phyloP scores from a whole-genome alignment of 495 filamentous ascomycete species.

The Penicillium alfredii region DNA sequence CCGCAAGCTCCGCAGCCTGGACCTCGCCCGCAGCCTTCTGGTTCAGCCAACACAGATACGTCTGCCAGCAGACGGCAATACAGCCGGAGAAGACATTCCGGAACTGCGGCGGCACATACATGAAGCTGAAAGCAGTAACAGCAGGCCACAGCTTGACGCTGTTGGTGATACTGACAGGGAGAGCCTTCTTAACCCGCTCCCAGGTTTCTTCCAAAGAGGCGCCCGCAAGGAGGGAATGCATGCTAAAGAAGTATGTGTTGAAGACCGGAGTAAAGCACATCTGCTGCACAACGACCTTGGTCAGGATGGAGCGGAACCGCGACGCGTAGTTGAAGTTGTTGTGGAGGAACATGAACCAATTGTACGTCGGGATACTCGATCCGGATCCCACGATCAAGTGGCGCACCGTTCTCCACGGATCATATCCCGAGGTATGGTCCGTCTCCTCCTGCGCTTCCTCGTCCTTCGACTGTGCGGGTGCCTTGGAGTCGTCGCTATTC shows the following conservation, averaged over 20 bases:
- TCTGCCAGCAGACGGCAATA: slow-evolving; percentile 86
- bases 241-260: slow-evolving; percentile 87
- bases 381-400: slow-evolving; percentile 67
- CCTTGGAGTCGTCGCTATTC: no score
- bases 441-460: slow-evolving; percentile 26
- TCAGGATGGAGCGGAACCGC: slow-evolving; percentile 59
- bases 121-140: slow-evolving; percentile 82
- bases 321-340: slow-evolving; percentile 75
- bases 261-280: slow-evolving; percentile 77
- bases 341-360: slow-evolving; percentile 81
- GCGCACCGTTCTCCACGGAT: slow-evolving; percentile 61
- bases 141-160: slow-evolving; percentile 85
- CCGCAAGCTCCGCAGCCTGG: slow-evolving; percentile 24
- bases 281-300: slow-evolving; percentile 80
- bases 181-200: slow-evolving; percentile 66
- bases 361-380: slow-evolving; percentile 69
- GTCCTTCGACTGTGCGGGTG: slow-evolving; percentile 1
- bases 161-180: slow-evolving; percentile 71
- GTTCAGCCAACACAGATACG: slow-evolving; percentile 80
- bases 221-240: slow-evolving; percentile 61
- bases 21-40: slow-evolving; percentile 60
- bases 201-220: slow-evolving; percentile 54
- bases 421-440: no score
- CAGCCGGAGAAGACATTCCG: slow-evolving; percentile 70
- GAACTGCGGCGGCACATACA: slow-evolving; percentile 72